Conservation (phyloP, 1,284 basidiomycete species). For the Melanopsichium pennsylvanicum region DNA sequence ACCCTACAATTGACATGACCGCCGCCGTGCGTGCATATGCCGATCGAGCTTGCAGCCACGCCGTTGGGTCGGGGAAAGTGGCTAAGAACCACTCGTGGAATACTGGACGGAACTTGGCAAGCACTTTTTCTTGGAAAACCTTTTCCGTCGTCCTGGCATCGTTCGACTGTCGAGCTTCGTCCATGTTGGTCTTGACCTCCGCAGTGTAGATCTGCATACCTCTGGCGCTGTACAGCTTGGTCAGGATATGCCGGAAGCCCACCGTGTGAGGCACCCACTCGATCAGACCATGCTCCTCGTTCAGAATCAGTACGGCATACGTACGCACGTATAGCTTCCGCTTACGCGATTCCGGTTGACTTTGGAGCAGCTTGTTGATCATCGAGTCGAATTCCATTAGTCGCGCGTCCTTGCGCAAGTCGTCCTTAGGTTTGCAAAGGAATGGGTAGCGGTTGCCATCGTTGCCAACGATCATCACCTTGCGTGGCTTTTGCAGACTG, state of each 20-base stretch:
- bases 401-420: slow-evolving; percentile 94
- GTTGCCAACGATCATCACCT: slow-evolving; percentile 83
- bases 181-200: slow-evolving; percentile 72
- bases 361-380: slow-evolving; percentile 95
- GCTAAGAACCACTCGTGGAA: slow-evolving; percentile 98
- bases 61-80: slow-evolving; percentile 93
- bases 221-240: slow-evolving; percentile 74
- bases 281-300: slow-evolving; percentile 95
- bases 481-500: slow-evolving; percentile 90
- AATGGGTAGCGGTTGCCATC: slow-evolving; percentile 89
- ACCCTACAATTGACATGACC: slow-evolving; percentile 99
- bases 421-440: slow-evolving; percentile 96
- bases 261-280: slow-evolving; percentile 98
- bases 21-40: slow-evolving; percentile 89
- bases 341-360: slow-evolving; percentile 83
- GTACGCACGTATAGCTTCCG: slow-evolving; percentile 69
- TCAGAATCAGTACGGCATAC: slow-evolving; percentile 93
- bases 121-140: slow-evolving; percentile 73
- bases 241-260: slow-evolving; percentile 81
- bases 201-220: slow-evolving; percentile 62
- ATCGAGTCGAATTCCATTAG: slow-evolving; percentile 98
- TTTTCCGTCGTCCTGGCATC: slow-evolving; percentile 69
- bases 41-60: slow-evolving; percentile 88
- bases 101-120: slow-evolving; percentile 75
- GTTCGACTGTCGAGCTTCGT: slow-evolving; percentile 71